Conservation (phyloP, 225 moss, liverwort and hornwort genomes). For the Sphagnum tenellum region DNA sequence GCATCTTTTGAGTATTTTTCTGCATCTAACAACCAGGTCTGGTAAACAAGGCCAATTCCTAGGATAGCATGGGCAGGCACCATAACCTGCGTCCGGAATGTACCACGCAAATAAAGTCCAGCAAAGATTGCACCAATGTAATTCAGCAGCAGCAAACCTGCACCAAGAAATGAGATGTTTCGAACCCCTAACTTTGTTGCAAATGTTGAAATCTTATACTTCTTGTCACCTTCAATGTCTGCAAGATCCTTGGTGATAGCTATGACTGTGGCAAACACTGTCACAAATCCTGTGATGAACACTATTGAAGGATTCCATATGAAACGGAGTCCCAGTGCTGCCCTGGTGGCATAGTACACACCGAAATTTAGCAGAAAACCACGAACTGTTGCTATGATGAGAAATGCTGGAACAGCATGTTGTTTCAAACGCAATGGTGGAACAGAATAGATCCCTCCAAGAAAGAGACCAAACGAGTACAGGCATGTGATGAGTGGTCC, state of each 20-base stretch:
- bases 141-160: conserved; percentile 63
- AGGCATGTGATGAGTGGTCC: conserved; percentile 63
- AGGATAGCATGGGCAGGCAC: conserved; percentile 53
- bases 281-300: conserved; percentile 88
- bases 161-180: conserved; percentile 63
- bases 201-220: conserved; percentile 76
- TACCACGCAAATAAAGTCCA: conserved; percentile 52
- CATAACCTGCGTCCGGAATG: conserved; percentile 57
- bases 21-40: conserved; percentile 71
- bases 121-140: conserved; percentile 67
- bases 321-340: conserved; percentile 65
- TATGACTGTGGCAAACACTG: conserved; percentile 83
- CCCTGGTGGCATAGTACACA: conserved; percentile 87
- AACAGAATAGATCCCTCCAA: conserved; percentile 83
- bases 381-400: conserved; percentile 87
- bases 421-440: conserved; percentile 82
- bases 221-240: conserved; percentile 79
- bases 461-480: conserved; percentile 58
- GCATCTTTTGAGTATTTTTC: conserved; percentile 62
- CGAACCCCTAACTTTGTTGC: conserved; percentile 73
- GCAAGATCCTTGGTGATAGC: conserved; percentile 94
- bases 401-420: conserved; percentile 73
- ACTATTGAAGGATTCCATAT: conserved; percentile 81
- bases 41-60: conserved; percentile 55
- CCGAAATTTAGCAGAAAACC: conserved; percentile 92